Evolutionary conservation across 2,329 filamentous ascomycete genomes (phyloP).

Genomic region (Cercospora sp.): DNA sequence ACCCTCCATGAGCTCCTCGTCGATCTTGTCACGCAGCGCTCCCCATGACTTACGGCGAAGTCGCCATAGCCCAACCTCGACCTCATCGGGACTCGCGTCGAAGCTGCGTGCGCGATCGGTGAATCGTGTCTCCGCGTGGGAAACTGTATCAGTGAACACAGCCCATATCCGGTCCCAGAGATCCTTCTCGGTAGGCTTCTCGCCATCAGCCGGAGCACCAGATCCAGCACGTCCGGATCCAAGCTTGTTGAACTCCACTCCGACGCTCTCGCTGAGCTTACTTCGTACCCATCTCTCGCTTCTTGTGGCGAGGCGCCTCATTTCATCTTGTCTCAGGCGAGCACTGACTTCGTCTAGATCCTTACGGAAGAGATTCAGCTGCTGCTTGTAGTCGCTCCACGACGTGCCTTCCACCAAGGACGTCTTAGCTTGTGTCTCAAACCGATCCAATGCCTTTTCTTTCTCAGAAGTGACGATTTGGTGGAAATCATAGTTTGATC

Average conservation of each 20-base stretch:
- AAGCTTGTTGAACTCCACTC: conserved; percentile 93
- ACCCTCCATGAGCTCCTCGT: conserved; percentile 97
- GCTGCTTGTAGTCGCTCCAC: conserved; percentile 86
- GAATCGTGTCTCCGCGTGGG: conserved; percentile 82
- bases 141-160: conserved; percentile 78
- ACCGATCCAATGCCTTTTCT: conserved; percentile 70
- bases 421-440: conserved; percentile 72
- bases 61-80: conserved; percentile 89
- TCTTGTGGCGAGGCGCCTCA: conserved; percentile 85
- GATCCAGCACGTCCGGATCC: conserved; percentile 82
- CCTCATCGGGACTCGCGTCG: conserved; percentile 86
- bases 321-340: conserved; percentile 87
- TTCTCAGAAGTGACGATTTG: conserved; percentile 88
- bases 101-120: conserved; percentile 88
- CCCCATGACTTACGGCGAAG: conserved; percentile 93
- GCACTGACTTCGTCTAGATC: conserved; percentile 87
- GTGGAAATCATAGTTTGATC: conserved; percentile 88
- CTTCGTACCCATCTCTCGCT: conserved; percentile 94
- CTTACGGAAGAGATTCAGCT: conserved; percentile 78
- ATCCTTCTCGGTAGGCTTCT: conserved; percentile 77
- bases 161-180: conserved; percentile 96
- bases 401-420: conserved; percentile 74
- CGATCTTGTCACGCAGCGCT: conserved; percentile 83
- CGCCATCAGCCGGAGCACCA: conserved; percentile 75
- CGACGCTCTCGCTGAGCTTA: conserved; percentile 80